phyloP scores from a whole-genome alignment of 139 green algal genomes.

The Eudorina sp. region DNA sequence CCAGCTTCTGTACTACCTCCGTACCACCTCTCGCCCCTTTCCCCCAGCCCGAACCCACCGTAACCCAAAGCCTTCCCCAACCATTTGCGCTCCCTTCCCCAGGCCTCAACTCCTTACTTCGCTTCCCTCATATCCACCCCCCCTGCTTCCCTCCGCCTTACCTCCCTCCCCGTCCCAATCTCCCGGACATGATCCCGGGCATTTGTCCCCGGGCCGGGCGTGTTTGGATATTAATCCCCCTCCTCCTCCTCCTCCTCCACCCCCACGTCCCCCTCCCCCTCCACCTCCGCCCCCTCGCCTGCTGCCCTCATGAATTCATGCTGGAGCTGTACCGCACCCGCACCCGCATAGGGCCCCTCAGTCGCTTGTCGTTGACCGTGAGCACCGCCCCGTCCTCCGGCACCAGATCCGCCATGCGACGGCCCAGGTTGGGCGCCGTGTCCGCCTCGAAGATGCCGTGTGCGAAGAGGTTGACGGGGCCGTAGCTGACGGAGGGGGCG shows the following conservation, averaged over 20 bases:
- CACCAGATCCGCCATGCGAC: conserved; percentile 63
- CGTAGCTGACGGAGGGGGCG: conserved; percentile 85
- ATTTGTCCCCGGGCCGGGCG: no score
- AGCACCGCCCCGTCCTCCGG: conserved; percentile 66
- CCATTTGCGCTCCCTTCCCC: no score
- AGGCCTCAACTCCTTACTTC: no score
- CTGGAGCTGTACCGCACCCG: conserved; percentile 52
- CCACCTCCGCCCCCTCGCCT: background rate
- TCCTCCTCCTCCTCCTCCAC: background rate
- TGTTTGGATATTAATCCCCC: no score
- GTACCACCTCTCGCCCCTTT: no score
- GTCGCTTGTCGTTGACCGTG: conserved; percentile 95
- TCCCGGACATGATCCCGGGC: no score
- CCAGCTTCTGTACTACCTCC: no score
- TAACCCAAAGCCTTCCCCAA: no score
- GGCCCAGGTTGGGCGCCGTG: conserved; percentile 87
- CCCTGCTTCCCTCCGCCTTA: no score
- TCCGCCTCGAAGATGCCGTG: conserved; percentile 88
- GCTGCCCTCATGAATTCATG: conserved; percentile 10
- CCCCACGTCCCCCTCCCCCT: background rate
- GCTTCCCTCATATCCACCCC: no score
- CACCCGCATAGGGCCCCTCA: conserved; percentile 82
- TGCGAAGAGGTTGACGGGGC: conserved; percentile 89
- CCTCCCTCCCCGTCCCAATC: no score
- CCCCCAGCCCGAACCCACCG: no score